phyloP scores from a whole-genome alignment of 73 alveolate genomes.

The Paramecium tetraurelia region DNA sequence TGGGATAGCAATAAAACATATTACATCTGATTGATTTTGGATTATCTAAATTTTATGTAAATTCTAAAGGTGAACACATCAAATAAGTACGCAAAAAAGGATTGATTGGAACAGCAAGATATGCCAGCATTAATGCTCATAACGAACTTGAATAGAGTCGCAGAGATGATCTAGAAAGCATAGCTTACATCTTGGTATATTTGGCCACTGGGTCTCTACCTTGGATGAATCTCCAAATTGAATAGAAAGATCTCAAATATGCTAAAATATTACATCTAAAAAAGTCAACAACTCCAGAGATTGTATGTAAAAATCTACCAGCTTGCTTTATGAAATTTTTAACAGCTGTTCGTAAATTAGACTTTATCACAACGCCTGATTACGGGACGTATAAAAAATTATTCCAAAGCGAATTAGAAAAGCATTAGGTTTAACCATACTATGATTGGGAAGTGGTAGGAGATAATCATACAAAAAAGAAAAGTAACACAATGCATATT shows the following conservation, averaged over 20 bases:
- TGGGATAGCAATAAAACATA: slow-evolving; percentile 9
- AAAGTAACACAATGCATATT: slow-evolving; percentile 17
- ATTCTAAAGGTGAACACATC: slow-evolving; percentile 72
- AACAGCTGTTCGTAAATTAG: not conserved
- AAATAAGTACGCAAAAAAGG: slow-evolving; percentile 69
- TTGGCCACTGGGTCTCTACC: slow-evolving; percentile 68
- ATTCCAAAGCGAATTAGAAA: slow-evolving; percentile 11
- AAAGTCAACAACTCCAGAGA: not conserved
- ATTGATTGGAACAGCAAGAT: slow-evolving; percentile 81
- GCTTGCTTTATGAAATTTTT: not conserved
- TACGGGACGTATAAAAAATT: slow-evolving; percentile 17
- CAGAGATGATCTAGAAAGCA: slow-evolving; percentile 82
- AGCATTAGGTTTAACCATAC: not conserved
- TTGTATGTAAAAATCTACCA: slow-evolving; percentile 1
- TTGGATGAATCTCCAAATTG: slow-evolving; percentile 65
- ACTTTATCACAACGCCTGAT: slow-evolving; percentile 34
- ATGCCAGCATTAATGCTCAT: slow-evolving; percentile 75
- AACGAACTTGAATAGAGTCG: slow-evolving; percentile 73
- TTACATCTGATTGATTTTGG: slow-evolving; percentile 65
- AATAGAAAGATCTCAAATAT: slow-evolving; percentile 59
- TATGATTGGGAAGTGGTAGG: slow-evolving; percentile 33
- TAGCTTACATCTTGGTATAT: slow-evolving; percentile 73
- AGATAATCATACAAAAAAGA: not conserved
- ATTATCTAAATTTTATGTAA: slow-evolving; percentile 56
- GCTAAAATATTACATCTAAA: slow-evolving; percentile 41